Evolutionary conservation across 257 asterid genomes (phyloP).

Genomic region (Solanum bulbocastanum): DNA sequence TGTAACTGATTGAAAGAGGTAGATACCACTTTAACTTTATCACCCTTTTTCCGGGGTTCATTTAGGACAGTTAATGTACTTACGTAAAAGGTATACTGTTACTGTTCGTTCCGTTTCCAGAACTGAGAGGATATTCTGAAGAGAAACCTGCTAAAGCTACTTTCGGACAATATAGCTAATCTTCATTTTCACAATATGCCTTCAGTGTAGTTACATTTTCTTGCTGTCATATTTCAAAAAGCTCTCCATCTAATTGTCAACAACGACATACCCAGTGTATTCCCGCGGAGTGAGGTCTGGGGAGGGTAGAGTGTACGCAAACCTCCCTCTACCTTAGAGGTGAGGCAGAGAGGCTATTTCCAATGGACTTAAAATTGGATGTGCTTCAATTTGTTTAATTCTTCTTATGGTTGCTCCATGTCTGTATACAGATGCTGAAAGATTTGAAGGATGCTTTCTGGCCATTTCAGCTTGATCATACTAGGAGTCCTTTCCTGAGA

Average conservation of each 20-base stretch:
- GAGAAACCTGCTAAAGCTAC: neutral
- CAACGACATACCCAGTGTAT: neutral
- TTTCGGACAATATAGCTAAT: neutral
- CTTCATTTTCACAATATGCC: neutral
- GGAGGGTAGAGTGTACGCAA: neutral
- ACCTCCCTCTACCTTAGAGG: neutral
- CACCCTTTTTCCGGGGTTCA: neutral
- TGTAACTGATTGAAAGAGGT: neutral
- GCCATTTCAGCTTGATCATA: conserved; percentile 68
- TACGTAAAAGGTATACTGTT: neutral
- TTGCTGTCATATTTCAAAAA: neutral
- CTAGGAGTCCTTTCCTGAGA: conserved; percentile 58
- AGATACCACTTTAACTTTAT: neutral
- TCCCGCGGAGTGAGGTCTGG: neutral
- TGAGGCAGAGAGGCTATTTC: neutral
- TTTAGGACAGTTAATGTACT: neutral
- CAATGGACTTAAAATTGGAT: neutral
- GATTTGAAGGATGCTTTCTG: conserved; percentile 78
- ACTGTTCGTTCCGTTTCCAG: neutral
- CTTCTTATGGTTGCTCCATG: neutral
- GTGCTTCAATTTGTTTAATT: neutral
- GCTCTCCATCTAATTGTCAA: neutral
- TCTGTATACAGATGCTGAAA: conserved; percentile 40
- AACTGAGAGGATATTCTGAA: neutral
- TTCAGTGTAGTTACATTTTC: neutral